phyloP scores from a whole-genome alignment of 139 green algal species.

The Marvania coccoides region DNA sequence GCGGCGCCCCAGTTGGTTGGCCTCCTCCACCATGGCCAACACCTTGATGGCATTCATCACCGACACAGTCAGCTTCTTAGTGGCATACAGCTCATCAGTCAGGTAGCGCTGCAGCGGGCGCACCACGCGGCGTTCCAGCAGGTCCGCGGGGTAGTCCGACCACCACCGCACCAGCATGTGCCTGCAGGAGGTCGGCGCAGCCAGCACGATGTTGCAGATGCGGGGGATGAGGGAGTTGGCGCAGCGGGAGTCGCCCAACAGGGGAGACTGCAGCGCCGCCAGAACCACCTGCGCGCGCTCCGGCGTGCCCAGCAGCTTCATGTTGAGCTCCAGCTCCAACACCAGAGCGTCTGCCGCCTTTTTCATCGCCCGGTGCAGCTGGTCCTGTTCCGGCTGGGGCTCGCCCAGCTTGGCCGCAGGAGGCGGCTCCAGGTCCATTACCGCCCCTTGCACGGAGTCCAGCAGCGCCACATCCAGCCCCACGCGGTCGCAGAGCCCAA shows the following conservation, averaged over 20 bases:
- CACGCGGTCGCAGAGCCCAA: constrained; percentile 49
- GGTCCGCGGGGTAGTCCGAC: constrained; percentile 61
- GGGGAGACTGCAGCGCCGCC: constrained; percentile 64
- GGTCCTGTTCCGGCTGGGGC: constrained; percentile 58
- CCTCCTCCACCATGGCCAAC: constrained; percentile 71
- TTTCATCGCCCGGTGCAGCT: constrained; percentile 48
- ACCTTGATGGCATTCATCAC: constrained; percentile 90
- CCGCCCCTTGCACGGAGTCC: constrained; percentile 49
- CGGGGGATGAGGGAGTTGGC: constrained; percentile 63
- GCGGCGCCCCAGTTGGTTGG: constrained; percentile 58
- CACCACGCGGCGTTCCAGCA: constrained; percentile 63
- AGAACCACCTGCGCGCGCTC: constrained; percentile 70
- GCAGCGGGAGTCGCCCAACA: constrained; percentile 59
- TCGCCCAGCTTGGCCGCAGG: constrained; percentile 42
- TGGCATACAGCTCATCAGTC: constrained; percentile 71
- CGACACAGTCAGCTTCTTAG: constrained; percentile 77
- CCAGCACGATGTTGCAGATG: constrained; percentile 62
- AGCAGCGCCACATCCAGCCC: constrained; percentile 64
- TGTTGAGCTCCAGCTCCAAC: constrained; percentile 60
- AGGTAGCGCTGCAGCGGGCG: constrained; percentile 63
- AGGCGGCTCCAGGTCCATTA: constrained; percentile 53
- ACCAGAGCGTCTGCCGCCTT: constrained; percentile 50
- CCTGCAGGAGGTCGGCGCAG: constrained; percentile 45
- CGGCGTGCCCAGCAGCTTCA: constrained; percentile 59
- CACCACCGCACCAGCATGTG: constrained; percentile 81